phyloP scores from a whole-genome alignment of 768 basidiomycete species.

The Tremella mesenterica region DNA sequence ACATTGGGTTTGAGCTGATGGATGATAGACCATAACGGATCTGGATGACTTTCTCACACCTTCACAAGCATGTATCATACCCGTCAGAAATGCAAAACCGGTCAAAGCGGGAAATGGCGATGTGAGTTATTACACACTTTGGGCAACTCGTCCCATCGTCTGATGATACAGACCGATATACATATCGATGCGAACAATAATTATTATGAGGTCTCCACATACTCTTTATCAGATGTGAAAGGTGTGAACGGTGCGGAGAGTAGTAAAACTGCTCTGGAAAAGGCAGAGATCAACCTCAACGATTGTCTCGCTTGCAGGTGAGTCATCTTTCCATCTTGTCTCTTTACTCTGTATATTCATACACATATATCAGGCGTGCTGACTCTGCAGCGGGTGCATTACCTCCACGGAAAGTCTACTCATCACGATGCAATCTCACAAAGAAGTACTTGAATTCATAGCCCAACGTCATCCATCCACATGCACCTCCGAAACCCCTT shows the following conservation, averaged over 20 bases:
- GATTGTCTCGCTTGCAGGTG: slow-evolving; percentile 98
- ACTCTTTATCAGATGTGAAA: slow-evolving; percentile 25
- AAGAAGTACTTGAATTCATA: slow-evolving; percentile 77
- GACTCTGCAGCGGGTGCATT: slow-evolving; percentile 70
- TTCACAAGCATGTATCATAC: slow-evolving; percentile 94
- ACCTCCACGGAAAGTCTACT: slow-evolving; percentile 96
- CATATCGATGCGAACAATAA: slow-evolving; percentile 71
- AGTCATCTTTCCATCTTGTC: slow-evolving; percentile 36
- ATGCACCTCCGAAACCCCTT: background rate
- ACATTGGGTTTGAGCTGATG: slow-evolving; percentile 1
- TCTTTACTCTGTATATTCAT: background rate
- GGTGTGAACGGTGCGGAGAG: slow-evolving; percentile 10
- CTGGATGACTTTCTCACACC: slow-evolving; percentile 96
- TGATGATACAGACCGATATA: slow-evolving; percentile 68
- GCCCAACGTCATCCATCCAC: slow-evolving; percentile 22
- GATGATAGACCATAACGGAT: slow-evolving; percentile 72
- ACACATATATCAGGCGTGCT: too few species aligned
- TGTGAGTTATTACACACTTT: slow-evolving; percentile 7
- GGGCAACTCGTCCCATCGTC: slow-evolving; percentile 32
- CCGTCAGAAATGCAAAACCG: slow-evolving; percentile 57
- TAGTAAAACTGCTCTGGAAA: slow-evolving; percentile 59
- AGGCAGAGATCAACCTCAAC: slow-evolving; percentile 91
- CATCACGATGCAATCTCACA: slow-evolving; percentile 90
- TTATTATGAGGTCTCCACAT: slow-evolving; percentile 69
- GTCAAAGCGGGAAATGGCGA: slow-evolving; percentile 18